Conservation (phyloP, 129 eudicot genomes). For the Centella asiatica region DNA sequence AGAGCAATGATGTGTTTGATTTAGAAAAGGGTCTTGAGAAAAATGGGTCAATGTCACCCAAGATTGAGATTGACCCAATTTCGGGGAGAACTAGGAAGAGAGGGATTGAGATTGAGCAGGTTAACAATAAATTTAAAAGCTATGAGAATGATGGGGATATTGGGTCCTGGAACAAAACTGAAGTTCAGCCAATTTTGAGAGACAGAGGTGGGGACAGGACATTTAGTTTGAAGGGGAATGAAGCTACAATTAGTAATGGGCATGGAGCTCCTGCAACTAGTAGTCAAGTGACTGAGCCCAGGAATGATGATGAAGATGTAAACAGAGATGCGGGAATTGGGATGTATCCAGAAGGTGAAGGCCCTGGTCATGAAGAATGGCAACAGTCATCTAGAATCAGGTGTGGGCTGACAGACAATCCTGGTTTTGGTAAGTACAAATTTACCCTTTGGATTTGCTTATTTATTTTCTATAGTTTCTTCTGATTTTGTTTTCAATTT, state of each 20-base stretch:
- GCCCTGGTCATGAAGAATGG: constrained; percentile 24
- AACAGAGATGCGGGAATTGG: constrained; percentile 17
- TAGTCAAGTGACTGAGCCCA: constrained; percentile 20
- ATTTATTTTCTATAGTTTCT: not conserved
- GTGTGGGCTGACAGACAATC: constrained; percentile 77
- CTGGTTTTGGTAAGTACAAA: constrained; percentile 67
- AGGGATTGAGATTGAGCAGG: constrained; percentile 52
- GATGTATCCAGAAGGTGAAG: constrained; percentile 35
- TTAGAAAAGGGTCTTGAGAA: constrained; percentile 49
- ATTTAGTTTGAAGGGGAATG: constrained; percentile 19
- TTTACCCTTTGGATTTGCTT: not conserved
- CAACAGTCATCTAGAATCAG: constrained; percentile 35
- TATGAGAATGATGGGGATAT: constrained; percentile 16
- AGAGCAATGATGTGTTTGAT: constrained; percentile 29
- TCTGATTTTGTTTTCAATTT: not conserved
- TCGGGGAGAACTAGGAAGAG: constrained; percentile 42
- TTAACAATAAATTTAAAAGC: constrained; percentile 15
- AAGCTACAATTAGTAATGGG: constrained; percentile 17
- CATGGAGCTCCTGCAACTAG: constrained; percentile 9
- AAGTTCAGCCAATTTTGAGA: constrained; percentile 30
- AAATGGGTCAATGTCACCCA: constrained; percentile 42
- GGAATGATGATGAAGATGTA: constrained; percentile 33
- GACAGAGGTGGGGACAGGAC: constrained; percentile 15
- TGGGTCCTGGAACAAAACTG: constrained; percentile 18
- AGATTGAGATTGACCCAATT: constrained; percentile 65